Percentiles rank a stretch among this genome's conserved stretches.
Evolutionary conservation across 495 filamentous ascomycete species (phyloP).

Genomic region (Annulohypoxylon maeteangense): DNA sequence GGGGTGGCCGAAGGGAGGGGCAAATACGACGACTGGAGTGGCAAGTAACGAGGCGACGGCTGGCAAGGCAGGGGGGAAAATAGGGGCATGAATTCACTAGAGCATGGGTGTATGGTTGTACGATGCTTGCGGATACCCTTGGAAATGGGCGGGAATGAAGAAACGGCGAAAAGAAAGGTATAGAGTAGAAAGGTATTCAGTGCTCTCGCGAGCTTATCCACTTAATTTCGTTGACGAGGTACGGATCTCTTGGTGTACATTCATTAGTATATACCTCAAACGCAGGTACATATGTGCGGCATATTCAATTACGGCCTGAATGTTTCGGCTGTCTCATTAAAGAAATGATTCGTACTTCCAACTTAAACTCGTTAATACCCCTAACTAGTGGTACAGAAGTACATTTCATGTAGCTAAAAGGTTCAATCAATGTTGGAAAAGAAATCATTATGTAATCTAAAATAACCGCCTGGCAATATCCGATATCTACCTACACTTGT

Average conservation of each 20-base stretch:
- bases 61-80: slow-evolving; percentile 33
- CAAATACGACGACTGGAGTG: slow-evolving; percentile 23
- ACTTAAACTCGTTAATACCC: not conserved
- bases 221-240: slow-evolving; percentile 30
- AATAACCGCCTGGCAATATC: not conserved
- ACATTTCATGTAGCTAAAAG: not conserved
- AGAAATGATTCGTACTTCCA: not conserved
- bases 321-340: slow-evolving; percentile 1
- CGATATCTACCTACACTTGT: too few relatives aligned
- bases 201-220: slow-evolving; percentile 39
- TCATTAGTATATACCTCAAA: slow-evolving; percentile 22
- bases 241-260: slow-evolving; percentile 14
- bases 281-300: not conserved
- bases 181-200: slow-evolving; percentile 42
- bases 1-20: slow-evolving; percentile 7
- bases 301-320: not conserved
- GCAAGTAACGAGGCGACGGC: slow-evolving; percentile 35
- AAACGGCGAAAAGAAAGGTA: slow-evolving; percentile 36
- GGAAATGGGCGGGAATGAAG: slow-evolving; percentile 34
- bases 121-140: slow-evolving; percentile 49
- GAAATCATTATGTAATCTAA: not conserved
- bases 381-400: not conserved
- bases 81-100: slow-evolving; percentile 38
- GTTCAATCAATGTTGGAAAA: not conserved
- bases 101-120: slow-evolving; percentile 47